phyloP scores from a whole-genome alignment of 352 stramenopile species.

The Phytophthora aleatoria region DNA sequence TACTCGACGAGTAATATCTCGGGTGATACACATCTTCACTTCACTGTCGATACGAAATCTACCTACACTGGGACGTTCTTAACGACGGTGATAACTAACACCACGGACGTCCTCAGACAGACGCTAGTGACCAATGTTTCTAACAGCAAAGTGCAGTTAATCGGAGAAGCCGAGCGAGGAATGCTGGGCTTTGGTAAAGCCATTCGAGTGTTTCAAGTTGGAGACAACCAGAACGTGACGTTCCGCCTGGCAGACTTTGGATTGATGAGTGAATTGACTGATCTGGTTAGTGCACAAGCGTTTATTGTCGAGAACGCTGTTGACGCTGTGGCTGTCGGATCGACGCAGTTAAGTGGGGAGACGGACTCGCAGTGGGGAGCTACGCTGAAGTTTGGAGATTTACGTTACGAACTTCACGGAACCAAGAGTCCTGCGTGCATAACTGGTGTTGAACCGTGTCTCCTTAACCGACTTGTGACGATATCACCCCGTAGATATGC shows the following conservation, averaged over 20 bases:
- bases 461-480: conserved; percentile 33
- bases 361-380: conserved; percentile 13
- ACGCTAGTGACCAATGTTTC: conserved; percentile 6
- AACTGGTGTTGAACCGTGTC: conserved; percentile 14
- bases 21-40: conserved; percentile 18
- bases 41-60: conserved; percentile 9
- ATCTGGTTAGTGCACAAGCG: conserved; percentile 30
- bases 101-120: conserved; percentile 30
- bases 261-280: conserved; percentile 28
- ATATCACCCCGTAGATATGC: conserved; percentile 41
- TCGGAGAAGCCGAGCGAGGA: conserved; percentile 29
- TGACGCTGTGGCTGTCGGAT: conserved; percentile 26
- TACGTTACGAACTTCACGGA: conserved; percentile 22
- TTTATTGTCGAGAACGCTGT: conserved; percentile 16
- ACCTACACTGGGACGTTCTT: conserved; percentile 25
- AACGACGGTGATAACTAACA: conserved; percentile 19
- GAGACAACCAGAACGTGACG: conserved; percentile 48
- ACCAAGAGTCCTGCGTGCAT: conserved; percentile 15
- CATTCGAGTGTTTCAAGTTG: conserved; percentile 36
- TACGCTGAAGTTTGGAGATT: conserved; percentile 15
- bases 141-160: conserved; percentile 20
- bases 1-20: conserved; percentile 16
- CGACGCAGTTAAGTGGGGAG: conserved; percentile 15
- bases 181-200: conserved; percentile 19
- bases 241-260: conserved; percentile 42